Evolutionary conservation across 1,139 yeast species (phyloP).

Genomic region (Blastobotrys arbuscula): DNA sequence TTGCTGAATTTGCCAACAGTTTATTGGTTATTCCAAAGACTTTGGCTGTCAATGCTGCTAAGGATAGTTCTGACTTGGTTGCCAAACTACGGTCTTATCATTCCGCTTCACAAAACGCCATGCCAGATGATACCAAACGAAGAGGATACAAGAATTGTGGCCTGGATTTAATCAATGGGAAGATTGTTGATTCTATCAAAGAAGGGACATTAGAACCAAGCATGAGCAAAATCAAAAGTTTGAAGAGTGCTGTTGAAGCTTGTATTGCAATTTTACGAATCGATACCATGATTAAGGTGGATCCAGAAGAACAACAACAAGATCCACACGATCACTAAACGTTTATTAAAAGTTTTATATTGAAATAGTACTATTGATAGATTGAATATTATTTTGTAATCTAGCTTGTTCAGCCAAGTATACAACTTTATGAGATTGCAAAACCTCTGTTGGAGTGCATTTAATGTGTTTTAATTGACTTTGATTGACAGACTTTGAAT

Average conservation of each 20-base stretch:
- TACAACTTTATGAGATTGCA: constrained; percentile 25
- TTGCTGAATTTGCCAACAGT: constrained; percentile 94
- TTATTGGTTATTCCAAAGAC: constrained; percentile 93
- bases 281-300: constrained; percentile 96
- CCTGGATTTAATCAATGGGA: constrained; percentile 84
- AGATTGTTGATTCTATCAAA: constrained; percentile 76
- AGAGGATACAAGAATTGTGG: constrained; percentile 87
- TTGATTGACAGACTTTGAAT: constrained; percentile 19
- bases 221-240: constrained; percentile 81
- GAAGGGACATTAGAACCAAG: constrained; percentile 96
- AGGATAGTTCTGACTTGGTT: constrained; percentile 90
- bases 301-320: constrained; percentile 91
- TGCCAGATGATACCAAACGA: constrained; percentile 74
- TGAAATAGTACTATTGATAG: constrained; percentile 14
- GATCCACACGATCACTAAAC: constrained; percentile 41
- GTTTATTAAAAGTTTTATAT: neutral
- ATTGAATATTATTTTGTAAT: constrained; percentile 16
- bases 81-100: constrained; percentile 96
- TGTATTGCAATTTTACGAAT: constrained; percentile 96
- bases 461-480: constrained; percentile 21
- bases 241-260: constrained; percentile 95
- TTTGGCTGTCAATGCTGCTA: constrained; percentile 94
- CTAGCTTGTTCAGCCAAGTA: constrained; percentile 28
- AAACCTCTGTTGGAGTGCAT: constrained; percentile 26
- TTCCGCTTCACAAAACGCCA: constrained; percentile 87